phyloP scores from a whole-genome alignment of 2,329 filamentous ascomycete genomes.

The Tricladium varicosporioides region DNA sequence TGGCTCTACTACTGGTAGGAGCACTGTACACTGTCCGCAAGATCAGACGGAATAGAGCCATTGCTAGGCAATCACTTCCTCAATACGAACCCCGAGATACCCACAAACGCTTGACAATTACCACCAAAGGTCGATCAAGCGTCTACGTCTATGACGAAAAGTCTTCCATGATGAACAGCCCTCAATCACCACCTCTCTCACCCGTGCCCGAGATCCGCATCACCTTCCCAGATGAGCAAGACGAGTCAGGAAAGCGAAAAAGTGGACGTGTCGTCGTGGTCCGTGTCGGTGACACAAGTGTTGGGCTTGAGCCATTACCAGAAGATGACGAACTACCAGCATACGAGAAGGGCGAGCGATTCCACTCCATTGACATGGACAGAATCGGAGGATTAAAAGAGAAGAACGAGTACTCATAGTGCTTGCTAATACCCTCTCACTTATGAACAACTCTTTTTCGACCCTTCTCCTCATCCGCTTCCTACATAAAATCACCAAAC shows the following conservation, averaged over 20 bases:
- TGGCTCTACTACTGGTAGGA: slow-evolving; percentile 66
- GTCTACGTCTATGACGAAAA: slow-evolving; percentile 79
- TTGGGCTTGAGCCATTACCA: slow-evolving; percentile 82
- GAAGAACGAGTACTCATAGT: slow-evolving; percentile 50
- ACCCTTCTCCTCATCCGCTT: background rate
- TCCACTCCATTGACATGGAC: slow-evolving; percentile 93
- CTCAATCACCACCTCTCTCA: slow-evolving; percentile 70
- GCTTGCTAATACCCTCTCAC: background rate
- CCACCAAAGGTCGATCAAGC: slow-evolving; percentile 55
- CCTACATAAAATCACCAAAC: slow-evolving; percentile 6
- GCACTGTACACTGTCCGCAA: slow-evolving; percentile 72
- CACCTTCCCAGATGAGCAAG: slow-evolving; percentile 94
- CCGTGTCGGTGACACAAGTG: slow-evolving; percentile 79
- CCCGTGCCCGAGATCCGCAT: slow-evolving; percentile 96
- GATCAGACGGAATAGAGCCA: slow-evolving; percentile 48
- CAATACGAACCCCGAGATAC: slow-evolving; percentile 54
- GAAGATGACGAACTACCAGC: slow-evolving; percentile 79
- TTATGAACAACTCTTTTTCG: too few species aligned
- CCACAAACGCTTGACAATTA: slow-evolving; percentile 55
- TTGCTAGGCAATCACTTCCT: slow-evolving; percentile 58
- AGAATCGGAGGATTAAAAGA: slow-evolving; percentile 92
- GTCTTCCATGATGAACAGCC: slow-evolving; percentile 73
- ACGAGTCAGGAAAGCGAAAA: slow-evolving; percentile 76
- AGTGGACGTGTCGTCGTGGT: slow-evolving; percentile 90
- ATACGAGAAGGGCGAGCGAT: slow-evolving; percentile 80